These are phyloP conservation scores for Aspergillus sp. DNA, from an alignment of 2,329 filamentous ascomycete genomes.

Conservation along the genomic window DNA sequence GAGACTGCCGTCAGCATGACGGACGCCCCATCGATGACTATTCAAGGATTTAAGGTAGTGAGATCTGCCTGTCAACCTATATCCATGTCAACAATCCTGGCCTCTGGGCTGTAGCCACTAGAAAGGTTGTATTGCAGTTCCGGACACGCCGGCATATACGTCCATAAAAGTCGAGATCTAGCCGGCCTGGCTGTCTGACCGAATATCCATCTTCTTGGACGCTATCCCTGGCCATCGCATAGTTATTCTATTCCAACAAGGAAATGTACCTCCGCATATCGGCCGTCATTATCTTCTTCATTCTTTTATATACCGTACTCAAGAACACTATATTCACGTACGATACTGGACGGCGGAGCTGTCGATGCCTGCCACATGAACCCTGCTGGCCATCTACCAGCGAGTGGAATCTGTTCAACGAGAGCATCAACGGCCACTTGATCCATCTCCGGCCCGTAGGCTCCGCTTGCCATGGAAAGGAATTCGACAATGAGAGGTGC, in stretches of 20 bases:
- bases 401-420: background rate
- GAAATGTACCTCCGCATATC: slow-evolving; percentile 24
- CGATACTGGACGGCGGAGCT: background rate
- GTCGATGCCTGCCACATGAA: background rate
- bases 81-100: too few species aligned
- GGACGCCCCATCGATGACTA: too few species aligned
- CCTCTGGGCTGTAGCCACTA: too few species aligned
- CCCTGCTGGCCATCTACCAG: background rate
- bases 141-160: too few species aligned
- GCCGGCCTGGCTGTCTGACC: too few species aligned
- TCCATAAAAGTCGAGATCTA: too few species aligned
- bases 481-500: background rate
- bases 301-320: background rate
- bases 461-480: background rate
- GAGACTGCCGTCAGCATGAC: too few species aligned
- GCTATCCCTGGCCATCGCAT: too few species aligned
- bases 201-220: too few species aligned
- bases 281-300: background rate
- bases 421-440: background rate
- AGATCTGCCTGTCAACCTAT: too few species aligned
- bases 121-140: too few species aligned
- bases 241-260: background rate
- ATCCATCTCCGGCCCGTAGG: background rate
- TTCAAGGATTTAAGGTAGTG: too few species aligned
- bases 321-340: background rate